A percentile compares a stretch with the other conserved stretches of the same genome.
Conservation (phyloP, 2,329 filamentous ascomycete genomes). For the Fusarium cicatricum region DNA sequence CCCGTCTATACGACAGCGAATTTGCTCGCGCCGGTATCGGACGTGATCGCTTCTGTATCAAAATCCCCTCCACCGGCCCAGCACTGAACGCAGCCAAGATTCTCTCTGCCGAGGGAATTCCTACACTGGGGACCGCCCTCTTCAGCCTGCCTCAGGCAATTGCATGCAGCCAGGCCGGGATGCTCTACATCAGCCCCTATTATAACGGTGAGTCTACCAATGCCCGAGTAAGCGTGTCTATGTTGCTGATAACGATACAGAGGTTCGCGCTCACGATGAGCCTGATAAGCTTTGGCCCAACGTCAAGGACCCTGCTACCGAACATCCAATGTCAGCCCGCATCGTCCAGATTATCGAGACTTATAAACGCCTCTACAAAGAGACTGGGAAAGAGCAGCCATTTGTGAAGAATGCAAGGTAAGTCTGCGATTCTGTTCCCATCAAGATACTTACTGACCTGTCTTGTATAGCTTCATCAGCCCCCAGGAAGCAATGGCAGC, state of each 20-base stretch:
- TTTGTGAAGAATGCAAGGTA: conserved; percentile 57
- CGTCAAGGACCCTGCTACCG: conserved; percentile 54
- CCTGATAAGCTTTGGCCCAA: conserved; percentile 53
- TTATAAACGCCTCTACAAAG: conserved; percentile 54
- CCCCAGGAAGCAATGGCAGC: conserved; percentile 55
- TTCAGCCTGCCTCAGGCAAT: conserved; percentile 59
- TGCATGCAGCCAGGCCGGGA: conserved; percentile 57
- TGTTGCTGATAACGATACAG: conserved; percentile 15
- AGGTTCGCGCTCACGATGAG: conserved; percentile 54
- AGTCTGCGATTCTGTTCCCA: background rate
- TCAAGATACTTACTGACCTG: no score
- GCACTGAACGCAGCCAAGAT: conserved; percentile 55
- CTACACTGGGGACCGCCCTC: conserved; percentile 57
- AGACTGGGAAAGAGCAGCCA: conserved; percentile 58
- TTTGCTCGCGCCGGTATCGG: conserved; percentile 55
- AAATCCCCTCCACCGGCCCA: conserved; percentile 59
- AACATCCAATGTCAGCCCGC: conserved; percentile 58
- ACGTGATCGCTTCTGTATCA: conserved; percentile 59
- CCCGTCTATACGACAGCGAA: conserved; percentile 55
- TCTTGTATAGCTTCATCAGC: conserved; percentile 50
- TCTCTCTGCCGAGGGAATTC: conserved; percentile 54
- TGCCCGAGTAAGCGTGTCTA: no score
- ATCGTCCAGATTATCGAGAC: conserved; percentile 58
- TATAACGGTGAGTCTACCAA: conserved; percentile 50
- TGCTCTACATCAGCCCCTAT: conserved; percentile 59